Evolutionary conservation across 176 grass and related monocot species (phyloP), one percentile per base, ranked within the genome.

Genomic region (Typha latifolia): DNA sequence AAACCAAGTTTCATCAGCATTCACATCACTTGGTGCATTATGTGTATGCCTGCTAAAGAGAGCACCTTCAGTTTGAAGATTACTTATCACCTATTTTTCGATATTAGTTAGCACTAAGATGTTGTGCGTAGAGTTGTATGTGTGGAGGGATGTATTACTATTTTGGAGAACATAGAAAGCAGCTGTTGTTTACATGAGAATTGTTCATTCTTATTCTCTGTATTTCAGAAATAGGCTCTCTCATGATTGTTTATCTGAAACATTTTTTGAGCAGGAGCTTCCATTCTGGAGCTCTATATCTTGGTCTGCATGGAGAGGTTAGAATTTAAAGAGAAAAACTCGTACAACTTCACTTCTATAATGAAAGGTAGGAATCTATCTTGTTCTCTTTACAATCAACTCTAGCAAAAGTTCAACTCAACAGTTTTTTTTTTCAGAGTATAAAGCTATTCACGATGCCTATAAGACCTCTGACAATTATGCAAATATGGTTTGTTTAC

Each of bases 401-500:
- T 62, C 13, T 68, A 29, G 48, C 5, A 51, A 77, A 62, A 15
- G 48, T 69, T 14, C 47, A 59, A 70, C 73, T 63, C 78, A 81
- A 3, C 48, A 20, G 49, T 49, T 31, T n/a, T 66, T 75, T 79
- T 37, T 69, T 14, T 56, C 73, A 96, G 93, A 96, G 77, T 89
- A 91, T 84, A 96, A 83, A 84, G 82, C 80, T 48, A 86, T 96
- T 69, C 93, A 91, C 18, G 85, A 96, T 24, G 88, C 93, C 73
- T 91, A 89, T 73, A 96, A 73, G 79, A 96, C 92, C 49, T 91
- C 93, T 70, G 93, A 96, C 73, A 96, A 89, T 43, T 91, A 96
- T 69, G 66, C 80, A 26, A 49, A 57, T 69, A 69, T 47, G 49
- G 85, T 96, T 63, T 96, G 93, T 51, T 82, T 89, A 49, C 64